A percentile compares a stretch with the other conserved stretches of the same genome.
Evolutionary conservation across 2,329 filamentous ascomycete species (phyloP).

Genomic region (Lachnellula suecica): DNA sequence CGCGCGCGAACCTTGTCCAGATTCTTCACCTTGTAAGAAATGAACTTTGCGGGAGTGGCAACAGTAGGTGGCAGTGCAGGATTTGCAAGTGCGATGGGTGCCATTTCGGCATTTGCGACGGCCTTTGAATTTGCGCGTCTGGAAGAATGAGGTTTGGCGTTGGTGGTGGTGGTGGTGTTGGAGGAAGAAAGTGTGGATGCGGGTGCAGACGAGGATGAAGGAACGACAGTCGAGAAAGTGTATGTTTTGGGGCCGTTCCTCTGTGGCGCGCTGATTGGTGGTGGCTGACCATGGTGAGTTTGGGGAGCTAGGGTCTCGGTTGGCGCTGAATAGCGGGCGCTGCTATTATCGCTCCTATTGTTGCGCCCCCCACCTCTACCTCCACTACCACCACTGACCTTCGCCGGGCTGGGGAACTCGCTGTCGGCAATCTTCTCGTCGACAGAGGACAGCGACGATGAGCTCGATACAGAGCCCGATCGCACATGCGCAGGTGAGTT

Average conservation of each 20-base stretch:
- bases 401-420: constrained; percentile 8
- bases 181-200: constrained; percentile 5
- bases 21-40: constrained; percentile 21
- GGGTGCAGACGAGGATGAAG: constrained; percentile 13
- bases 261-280: constrained; percentile 24
- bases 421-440: constrained; percentile 28
- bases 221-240: constrained; percentile 25
- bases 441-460: constrained; percentile 38
- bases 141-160: constrained; percentile 7
- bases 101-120: constrained; percentile 7
- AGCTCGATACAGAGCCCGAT: constrained; percentile 31
- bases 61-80: constrained; percentile 4
- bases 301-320: constrained; percentile 27
- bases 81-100: constrained; percentile 10
- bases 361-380: background rate
- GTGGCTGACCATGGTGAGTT: constrained; percentile 17
- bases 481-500: constrained; percentile 9
- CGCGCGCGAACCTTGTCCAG: constrained; percentile 11
- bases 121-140: background rate
- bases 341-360: constrained; percentile 8
- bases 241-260: constrained; percentile 27
- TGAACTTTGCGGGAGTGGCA: constrained; percentile 1
- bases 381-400: background rate
- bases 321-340: constrained; percentile 24
- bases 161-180: constrained; percentile 4